Base-by-base conservation (phyloP, 73 alveolate genomes). In the Durusdinium trenchii region DNA sequence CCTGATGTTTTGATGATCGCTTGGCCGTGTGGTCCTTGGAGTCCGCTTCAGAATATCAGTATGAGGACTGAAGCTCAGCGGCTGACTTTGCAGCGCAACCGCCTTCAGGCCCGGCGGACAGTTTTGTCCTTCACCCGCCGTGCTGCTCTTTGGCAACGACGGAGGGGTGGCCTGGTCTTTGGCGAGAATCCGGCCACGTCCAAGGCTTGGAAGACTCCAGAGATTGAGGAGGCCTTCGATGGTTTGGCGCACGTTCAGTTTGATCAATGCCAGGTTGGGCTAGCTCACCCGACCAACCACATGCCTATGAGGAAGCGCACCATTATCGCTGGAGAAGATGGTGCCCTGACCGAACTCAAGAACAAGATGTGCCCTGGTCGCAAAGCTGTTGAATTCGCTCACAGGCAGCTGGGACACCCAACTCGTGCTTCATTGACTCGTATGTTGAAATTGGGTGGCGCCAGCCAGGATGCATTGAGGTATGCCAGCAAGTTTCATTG, bases 351-450 rank as follows among this genome's bases (percentile, higher is more conserved):
- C 18, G 5, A 76, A 1, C 2, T 76, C 28, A 0, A 18, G 36
- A 45, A 42, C 12, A 42, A 36, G 18, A 36, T 43, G 87, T 76
- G 87, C 60, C 42, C 5, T 76, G 87, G 87, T 18, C 48, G 47
- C 35, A 32, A 48, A 48, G 73, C 73, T 0, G 64, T 82, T 0
- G 50, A 48, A 35, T 82, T 48, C 4, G 93, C 71, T 14, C 93
- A 82, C 35, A 42, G 93, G 32, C 93, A 50, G 73, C 61, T 86
- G 10, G 95, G 95, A 45, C 95, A 86, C 36, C 95, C 95, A 14
- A 12, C 95, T 0, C 7, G 60, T 3, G 43, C 43, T 28, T 38
- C 67, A 36, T 81, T 86, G 62, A 61, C 64, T 35, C 81, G 95
- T 26, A 86, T 86, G 95, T 57, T 86, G 62, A 18, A 30, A 52